Conservation (phyloP, 352 stramenopile species). For the Globisporangium apiculatum region DNA sequence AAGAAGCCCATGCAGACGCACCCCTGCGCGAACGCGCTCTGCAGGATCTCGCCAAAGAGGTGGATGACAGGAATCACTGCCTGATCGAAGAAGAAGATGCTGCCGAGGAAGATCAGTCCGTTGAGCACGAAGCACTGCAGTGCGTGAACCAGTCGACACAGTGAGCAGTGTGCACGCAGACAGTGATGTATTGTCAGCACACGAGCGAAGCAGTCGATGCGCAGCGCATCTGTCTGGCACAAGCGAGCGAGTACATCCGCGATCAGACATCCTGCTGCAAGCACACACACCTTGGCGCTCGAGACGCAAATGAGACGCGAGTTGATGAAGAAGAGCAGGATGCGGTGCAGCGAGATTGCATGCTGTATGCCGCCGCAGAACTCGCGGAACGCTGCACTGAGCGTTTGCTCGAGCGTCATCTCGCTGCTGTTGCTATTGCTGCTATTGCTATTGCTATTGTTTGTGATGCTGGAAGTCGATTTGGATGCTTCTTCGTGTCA, state of each 20-base stretch:
- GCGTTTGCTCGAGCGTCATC: slow-evolving; percentile 31
- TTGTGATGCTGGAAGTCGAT: too few species aligned
- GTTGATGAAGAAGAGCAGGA: slow-evolving; percentile 82
- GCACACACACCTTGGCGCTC: slow-evolving; percentile 57
- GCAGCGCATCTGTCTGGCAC: not conserved
- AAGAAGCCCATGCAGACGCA: slow-evolving; percentile 11
- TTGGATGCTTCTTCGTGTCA: too few species aligned
- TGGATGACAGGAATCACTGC: slow-evolving; percentile 85
- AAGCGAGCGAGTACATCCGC: not conserved
- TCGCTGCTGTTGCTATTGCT: not conserved
- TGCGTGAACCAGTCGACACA: not conserved
- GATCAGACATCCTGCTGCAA: not conserved
- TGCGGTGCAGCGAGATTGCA: slow-evolving; percentile 79
- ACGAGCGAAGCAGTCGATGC: not conserved
- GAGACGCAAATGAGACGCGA: slow-evolving; percentile 80
- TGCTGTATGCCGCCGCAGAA: slow-evolving; percentile 85
- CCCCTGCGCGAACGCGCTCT: slow-evolving; percentile 59
- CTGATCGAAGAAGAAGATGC: slow-evolving; percentile 86
- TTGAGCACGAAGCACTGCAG: slow-evolving; percentile 77
- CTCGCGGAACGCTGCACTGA: slow-evolving; percentile 64
- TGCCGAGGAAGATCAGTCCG: slow-evolving; percentile 83
- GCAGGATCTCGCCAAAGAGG: slow-evolving; percentile 78
- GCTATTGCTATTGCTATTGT: too few species aligned
- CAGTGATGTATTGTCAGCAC: too few species aligned
- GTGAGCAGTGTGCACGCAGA: too few species aligned